Evolutionary conservation across 2,329 filamentous ascomycete species (phyloP), one percentile per base, ranked within the genome.

Genomic region (Aspergillus neotritici): DNA sequence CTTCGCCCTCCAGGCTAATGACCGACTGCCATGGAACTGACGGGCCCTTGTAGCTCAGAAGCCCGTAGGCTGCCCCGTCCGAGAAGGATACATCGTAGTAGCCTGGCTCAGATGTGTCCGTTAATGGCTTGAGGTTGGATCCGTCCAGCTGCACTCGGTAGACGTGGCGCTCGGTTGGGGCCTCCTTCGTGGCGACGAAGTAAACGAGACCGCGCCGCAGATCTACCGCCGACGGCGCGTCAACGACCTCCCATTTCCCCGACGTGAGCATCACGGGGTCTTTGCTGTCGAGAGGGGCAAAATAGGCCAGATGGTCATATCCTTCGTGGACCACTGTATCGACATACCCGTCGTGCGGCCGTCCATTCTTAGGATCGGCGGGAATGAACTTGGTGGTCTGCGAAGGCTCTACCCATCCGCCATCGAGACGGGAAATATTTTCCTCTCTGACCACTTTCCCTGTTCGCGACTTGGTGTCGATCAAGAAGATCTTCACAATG

Each of bases 371-470:
- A 15, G 85, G 78, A 62, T 96, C 87, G 3, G 88, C 86, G 2
- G 93, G 93, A 44, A 98, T 83, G 60, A 85, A 97, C 11, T 74
- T 82, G 3, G 90, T 95, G 33, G 84, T 80, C 56, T 95, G 84
- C 1, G 88, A 87, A 33, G 95, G 87, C 68, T 98, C 93, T 56
- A 96, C 91, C 93, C 93, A 98, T 29, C 93, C 94, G 15, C 90
- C 90, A 63, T 98, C 93, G n/a, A 96, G 74, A 44, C 84, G 76
- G 51, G 82, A 79, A 37, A 96, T 81, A 63, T 98, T 82, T 37
- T 87, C 78, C 14, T 82, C 84, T 50, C 91, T 78, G 37, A 96
- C 82, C 1, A 86, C 84, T 64, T 84, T 86, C 25, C 87, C 90
- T 14, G 78, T 82, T 37, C 88, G 83, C 3, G 75, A 70, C 15